phyloP scores from a whole-genome alignment of 768 basidiomycete species.

The Trametes villosa region DNA sequence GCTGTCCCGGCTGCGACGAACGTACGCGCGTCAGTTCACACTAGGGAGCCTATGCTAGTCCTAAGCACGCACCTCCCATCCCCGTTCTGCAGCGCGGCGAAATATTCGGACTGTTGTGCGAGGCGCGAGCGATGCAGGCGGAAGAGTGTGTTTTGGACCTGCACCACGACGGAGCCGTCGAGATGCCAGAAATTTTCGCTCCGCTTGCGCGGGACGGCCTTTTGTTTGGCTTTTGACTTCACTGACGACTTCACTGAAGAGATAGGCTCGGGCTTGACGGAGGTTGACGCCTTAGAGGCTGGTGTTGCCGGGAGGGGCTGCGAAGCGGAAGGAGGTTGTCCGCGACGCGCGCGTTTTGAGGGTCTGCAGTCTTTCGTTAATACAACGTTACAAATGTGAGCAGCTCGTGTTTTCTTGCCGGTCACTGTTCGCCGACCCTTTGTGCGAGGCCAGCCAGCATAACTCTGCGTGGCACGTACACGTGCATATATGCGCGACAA shows the following conservation, averaged over 20 bases:
- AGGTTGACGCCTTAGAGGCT: background rate
- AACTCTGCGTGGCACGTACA: background rate
- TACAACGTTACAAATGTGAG: too few relatives aligned
- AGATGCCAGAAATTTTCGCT: slow-evolving; percentile 37
- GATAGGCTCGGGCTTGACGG: background rate
- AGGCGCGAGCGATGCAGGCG: slow-evolving; percentile 43
- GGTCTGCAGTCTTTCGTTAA: too few relatives aligned
- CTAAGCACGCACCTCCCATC: background rate
- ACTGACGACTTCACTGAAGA: background rate
- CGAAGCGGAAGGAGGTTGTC: background rate
- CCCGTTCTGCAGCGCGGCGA: slow-evolving; percentile 28
- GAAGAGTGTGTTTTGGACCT: slow-evolving; percentile 41
- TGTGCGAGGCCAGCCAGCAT: background rate
- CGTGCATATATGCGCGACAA: too few relatives aligned
- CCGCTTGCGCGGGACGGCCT: background rate
- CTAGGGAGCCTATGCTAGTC: background rate
- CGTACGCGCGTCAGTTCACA: background rate
- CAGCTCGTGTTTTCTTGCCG: too few relatives aligned
- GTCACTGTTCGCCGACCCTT: too few relatives aligned
- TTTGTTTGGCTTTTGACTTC: background rate
- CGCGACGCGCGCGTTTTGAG: background rate
- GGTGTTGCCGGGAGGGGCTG: background rate
- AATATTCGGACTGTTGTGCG: slow-evolving; percentile 38
- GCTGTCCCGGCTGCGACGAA: background rate
- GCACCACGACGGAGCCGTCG: slow-evolving; percentile 42